Percentiles rank a stretch among this genome's conserved stretches.
These are phyloP conservation scores for Cyclotella atomus DNA, from an alignment of 108 stramenopile species.

Conservation along the genomic window DNA sequence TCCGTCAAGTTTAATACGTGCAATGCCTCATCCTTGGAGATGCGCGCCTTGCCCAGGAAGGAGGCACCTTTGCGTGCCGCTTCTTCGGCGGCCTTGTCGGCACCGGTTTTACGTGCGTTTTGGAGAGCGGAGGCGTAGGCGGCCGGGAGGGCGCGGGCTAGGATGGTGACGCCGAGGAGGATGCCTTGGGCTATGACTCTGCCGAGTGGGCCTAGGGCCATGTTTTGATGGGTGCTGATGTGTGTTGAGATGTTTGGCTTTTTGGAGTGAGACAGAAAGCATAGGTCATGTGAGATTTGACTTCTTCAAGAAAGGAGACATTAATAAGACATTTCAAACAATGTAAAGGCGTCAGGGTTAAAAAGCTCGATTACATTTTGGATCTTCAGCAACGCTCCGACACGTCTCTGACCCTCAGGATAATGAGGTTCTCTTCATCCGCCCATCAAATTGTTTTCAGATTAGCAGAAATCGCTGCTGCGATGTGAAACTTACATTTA, in stretches of 20 bases:
- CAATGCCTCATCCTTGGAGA: slow-evolving; percentile 68
- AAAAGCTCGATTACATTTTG: slow-evolving; percentile 52
- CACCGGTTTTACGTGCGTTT: slow-evolving; percentile 50
- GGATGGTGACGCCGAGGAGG: slow-evolving; percentile 44
- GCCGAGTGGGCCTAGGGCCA: slow-evolving; percentile 50
- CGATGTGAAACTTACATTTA: no score
- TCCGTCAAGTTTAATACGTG: slow-evolving; percentile 73
- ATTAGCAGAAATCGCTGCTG: neutral
- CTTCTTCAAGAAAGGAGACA: no score
- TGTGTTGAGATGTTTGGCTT: neutral
- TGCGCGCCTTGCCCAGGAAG: slow-evolving; percentile 52
- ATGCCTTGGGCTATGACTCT: slow-evolving; percentile 46
- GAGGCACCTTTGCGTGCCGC: slow-evolving; percentile 39
- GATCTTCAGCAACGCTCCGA: slow-evolving; percentile 38
- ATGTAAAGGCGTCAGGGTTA: slow-evolving; percentile 45
- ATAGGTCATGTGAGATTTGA: no score
- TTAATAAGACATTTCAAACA: neutral
- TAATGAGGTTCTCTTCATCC: slow-evolving; percentile 53
- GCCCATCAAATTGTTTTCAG: slow-evolving; percentile 4
- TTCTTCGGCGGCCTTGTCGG: slow-evolving; percentile 41
- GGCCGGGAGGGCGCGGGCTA: slow-evolving; percentile 49
- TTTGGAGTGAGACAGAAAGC: no score
- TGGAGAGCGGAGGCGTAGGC: slow-evolving; percentile 48
- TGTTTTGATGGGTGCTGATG: neutral
- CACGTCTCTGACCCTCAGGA: slow-evolving; percentile 53